Percentiles rank a stretch among this genome's conserved stretches.
These are phyloP conservation scores for Ceratobasidium sp. DNA, from an alignment of 1,284 basidiomycete species.

Conservation along the genomic window DNA sequence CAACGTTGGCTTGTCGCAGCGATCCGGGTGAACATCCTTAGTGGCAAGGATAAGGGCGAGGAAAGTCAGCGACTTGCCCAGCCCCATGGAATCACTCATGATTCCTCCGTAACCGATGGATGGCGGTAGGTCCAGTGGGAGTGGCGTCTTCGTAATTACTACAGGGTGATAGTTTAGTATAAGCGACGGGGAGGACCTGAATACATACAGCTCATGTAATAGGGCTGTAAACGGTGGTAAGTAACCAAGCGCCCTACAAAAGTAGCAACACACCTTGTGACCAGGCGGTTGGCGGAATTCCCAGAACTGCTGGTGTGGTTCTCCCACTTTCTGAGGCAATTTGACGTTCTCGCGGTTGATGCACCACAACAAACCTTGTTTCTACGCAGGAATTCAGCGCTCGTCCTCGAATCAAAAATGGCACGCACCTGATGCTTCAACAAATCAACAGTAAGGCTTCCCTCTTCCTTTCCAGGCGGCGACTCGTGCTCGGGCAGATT, in stretches of 20 bases:
- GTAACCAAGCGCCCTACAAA: constrained; percentile 5
- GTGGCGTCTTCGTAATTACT: constrained; percentile 80
- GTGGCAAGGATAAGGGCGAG: constrained; percentile 77
- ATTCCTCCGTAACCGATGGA: constrained; percentile 80
- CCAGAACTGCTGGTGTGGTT: constrained; percentile 89
- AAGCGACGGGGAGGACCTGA: too few species aligned
- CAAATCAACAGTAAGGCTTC: constrained; percentile 71
- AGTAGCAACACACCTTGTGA: constrained; percentile 54
- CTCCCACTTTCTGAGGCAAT: constrained; percentile 67
- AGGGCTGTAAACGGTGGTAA: constrained; percentile 51
- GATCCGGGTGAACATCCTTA: constrained; percentile 63
- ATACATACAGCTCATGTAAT: constrained; percentile 69
- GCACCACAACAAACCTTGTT: constrained; percentile 80
- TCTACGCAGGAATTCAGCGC: constrained; percentile 52
- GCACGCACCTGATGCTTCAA: constrained; percentile 74
- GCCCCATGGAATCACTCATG: constrained; percentile 88
- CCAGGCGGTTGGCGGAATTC: constrained; percentile 61
- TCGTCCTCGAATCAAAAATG: constrained; percentile 27
- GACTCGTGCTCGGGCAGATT: constrained; percentile 66
- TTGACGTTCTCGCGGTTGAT: constrained; percentile 75
- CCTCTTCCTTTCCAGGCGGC: constrained; percentile 70
- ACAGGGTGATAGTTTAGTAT: constrained; percentile 35
- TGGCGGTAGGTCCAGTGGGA: constrained; percentile 62
- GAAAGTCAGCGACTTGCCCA: constrained; percentile 85
- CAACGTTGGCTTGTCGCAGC: constrained; percentile 70